Evolutionary conservation across 345 rosid genomes (phyloP), one percentile per base, ranked within the genome.

Genomic region (Xanthoceras sorbifolium): DNA sequence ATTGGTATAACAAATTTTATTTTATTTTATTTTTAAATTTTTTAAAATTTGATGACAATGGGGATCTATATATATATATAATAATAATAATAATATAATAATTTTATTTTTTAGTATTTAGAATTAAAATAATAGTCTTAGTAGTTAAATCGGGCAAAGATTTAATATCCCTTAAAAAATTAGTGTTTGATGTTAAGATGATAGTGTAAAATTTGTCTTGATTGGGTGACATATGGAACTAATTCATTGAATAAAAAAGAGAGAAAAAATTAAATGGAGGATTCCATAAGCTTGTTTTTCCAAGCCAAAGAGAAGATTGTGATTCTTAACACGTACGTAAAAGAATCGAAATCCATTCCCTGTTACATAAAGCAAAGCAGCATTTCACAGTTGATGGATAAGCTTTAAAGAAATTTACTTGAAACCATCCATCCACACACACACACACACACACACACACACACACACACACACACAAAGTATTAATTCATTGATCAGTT

Each of bases 401-500:
- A 46, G 17, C 17, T 46, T 28, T 22, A 34, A 55, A 1, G 34
- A 14, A 57, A 8, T 34, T n/a, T 57, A 34, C 52, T 31, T 32
- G 22, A 54, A 55, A 34, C 7, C 9, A 59, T 36, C n/a, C 46
- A 71, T 14, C 15, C 14, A 55, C 7, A n/a, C n/a, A n/a, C n/a
- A n/a, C n/a, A n/a, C n/a, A n/a, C 31, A 3, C 62, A 75, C 76
- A 78, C 12, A 46, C 31, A 3, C 62, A 75, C 76, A 78, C 12
- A 46, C n/a, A n/a, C n/a, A n/a, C n/a, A n/a, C 1, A 2, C 31
- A 3, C 62, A 75, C 76, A 78, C 12, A 46, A 1, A 9, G 69
- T n/a, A 80, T 29, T 61, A 76, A 77, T 72, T 44, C 75, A 46
- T 55, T 78, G 32, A 66, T 78, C 42, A 66, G 78, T 52, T 78